Conservation (phyloP, 352 stramenopile species). For the Phytophthora pisi region DNA sequence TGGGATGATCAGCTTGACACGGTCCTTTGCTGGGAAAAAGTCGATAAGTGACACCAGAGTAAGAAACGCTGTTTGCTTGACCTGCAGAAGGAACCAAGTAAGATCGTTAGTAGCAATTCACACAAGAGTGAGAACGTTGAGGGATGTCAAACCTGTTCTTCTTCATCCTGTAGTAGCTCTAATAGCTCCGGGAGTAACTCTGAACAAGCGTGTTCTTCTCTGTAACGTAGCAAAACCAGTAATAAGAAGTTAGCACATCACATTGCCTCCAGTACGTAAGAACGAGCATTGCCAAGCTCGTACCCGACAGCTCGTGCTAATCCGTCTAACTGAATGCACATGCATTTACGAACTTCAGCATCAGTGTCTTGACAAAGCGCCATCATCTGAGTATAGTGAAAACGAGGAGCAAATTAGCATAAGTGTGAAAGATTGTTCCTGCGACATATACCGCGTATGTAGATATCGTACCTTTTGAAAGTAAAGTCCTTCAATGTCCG, state of each 20-base stretch:
- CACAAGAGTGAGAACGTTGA: neutral
- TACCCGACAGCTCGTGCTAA: constrained; percentile 75
- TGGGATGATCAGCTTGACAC: constrained; percentile 68
- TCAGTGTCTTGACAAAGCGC: constrained; percentile 85
- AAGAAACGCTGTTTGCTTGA: constrained; percentile 80
- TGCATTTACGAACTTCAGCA: constrained; percentile 79
- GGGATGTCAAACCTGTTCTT: constrained; percentile 54
- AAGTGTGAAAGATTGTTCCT: neutral
- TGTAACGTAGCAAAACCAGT: constrained; percentile 16
- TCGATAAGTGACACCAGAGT: constrained; percentile 76
- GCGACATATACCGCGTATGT: neutral
- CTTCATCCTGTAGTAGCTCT: constrained; percentile 83
- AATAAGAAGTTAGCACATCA: neutral
- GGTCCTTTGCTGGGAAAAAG: constrained; percentile 65
- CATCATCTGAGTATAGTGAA: constrained; percentile 66
- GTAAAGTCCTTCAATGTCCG: constrained; percentile 83
- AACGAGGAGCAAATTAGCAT: neutral
- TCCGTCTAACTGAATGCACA: constrained; percentile 84
- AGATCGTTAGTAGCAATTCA: neutral
- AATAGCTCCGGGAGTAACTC: constrained; percentile 78
- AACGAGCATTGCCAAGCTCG: neutral
- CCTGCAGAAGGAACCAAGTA: constrained; percentile 31
- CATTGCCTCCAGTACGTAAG: neutral
- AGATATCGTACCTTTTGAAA: constrained; percentile 68
- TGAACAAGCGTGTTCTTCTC: constrained; percentile 64